phyloP scores from a whole-genome alignment of 2,329 filamentous ascomycete species.

The Trichoderma lentiforme region DNA sequence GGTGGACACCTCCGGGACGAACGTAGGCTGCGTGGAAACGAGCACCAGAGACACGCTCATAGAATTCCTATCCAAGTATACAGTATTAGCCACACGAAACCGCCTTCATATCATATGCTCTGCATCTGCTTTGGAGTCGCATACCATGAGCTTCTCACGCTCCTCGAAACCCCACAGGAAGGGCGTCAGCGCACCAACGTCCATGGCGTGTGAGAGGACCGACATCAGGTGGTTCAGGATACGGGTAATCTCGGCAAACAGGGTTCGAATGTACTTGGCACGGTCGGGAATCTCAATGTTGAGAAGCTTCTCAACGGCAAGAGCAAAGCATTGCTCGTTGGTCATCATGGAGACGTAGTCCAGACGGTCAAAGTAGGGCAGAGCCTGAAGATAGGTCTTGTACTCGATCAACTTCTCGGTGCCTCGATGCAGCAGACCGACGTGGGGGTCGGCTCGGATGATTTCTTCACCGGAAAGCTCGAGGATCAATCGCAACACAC shows the following conservation, averaged over 20 bases:
- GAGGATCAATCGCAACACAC: slow-evolving; percentile 94
- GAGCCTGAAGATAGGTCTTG: slow-evolving; percentile 96
- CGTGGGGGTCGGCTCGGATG: slow-evolving; percentile 91
- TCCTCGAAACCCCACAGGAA: slow-evolving; percentile 99
- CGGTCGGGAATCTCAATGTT: slow-evolving; percentile 94
- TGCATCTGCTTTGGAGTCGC: slow-evolving; percentile 25
- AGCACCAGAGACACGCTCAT: slow-evolving; percentile 96
- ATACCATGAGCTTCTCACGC: slow-evolving; percentile 98
- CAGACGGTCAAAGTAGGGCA: slow-evolving; percentile 97
- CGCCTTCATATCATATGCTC: neutral
- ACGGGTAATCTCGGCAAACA: slow-evolving; percentile 94
- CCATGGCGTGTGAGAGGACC: slow-evolving; percentile 95
- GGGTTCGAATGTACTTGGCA: slow-evolving; percentile 92
- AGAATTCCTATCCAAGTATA: slow-evolving; percentile 76
- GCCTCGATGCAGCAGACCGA: slow-evolving; percentile 90
- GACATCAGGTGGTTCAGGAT: slow-evolving; percentile 98
- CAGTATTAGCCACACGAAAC: neutral
- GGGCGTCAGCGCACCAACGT: slow-evolving; percentile 94
- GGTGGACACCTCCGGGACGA: slow-evolving; percentile 90
- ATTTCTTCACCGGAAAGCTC: slow-evolving; percentile 98
- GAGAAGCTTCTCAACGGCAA: slow-evolving; percentile 95
- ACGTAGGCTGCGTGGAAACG: slow-evolving; percentile 97
- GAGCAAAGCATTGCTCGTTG: slow-evolving; percentile 95
- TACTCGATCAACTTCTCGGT: slow-evolving; percentile 99
- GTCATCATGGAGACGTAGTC: slow-evolving; percentile 99